Base-by-base conservation (phyloP, 2,329 filamentous ascomycete genomes). In the Fusarium anthophilum region DNA sequence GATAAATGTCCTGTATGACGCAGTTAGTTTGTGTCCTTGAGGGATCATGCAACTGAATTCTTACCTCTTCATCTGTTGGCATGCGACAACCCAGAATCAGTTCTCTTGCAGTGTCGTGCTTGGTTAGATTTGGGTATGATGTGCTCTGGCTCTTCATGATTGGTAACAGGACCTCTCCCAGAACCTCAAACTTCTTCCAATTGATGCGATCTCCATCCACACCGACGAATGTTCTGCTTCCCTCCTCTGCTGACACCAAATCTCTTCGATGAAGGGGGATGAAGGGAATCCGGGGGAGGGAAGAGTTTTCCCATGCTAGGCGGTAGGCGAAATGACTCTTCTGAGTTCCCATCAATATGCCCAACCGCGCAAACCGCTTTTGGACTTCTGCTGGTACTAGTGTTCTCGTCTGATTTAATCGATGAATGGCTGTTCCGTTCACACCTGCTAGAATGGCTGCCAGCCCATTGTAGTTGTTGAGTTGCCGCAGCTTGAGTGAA, bases 121-220 rank as follows among this genome's bases (percentile, higher is more conserved):
- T 91, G 39, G 86, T 85, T 70, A 96, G 85, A 70, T 91, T 92
- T 32, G 91, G 89, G 77, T 98, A 98, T 10, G 94, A 91, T 55
- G 91, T 91, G 61, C 93, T 93, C 82, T 98, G 95, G 78, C 96
- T 98, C 83, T 92, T 93, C 89, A 98, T 97, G 62, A 99, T 91
- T 5, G 94, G 93, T 68, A 98, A 87, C 60, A 98, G 89, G 10
- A 98, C 93, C 77, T 98, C 96, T 12, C 95, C 95, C 83, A 98
- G 91, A 38, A 99, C 92, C 82, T 98, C 96, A 78, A 98, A 99
- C 81, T 99, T 99, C 83, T 93, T 95, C 96, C 96, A 99, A 81
- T 98, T 98, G 80, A 99, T 94, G 58, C 94, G 88, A 72, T 94
- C 90, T 73, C 87, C 90, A 69, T 90, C 88, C 5, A 89, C 87